These are phyloP conservation scores for Mycena vitilis DNA, from an alignment of 768 basidiomycete genomes.

Conservation along the genomic window DNA sequence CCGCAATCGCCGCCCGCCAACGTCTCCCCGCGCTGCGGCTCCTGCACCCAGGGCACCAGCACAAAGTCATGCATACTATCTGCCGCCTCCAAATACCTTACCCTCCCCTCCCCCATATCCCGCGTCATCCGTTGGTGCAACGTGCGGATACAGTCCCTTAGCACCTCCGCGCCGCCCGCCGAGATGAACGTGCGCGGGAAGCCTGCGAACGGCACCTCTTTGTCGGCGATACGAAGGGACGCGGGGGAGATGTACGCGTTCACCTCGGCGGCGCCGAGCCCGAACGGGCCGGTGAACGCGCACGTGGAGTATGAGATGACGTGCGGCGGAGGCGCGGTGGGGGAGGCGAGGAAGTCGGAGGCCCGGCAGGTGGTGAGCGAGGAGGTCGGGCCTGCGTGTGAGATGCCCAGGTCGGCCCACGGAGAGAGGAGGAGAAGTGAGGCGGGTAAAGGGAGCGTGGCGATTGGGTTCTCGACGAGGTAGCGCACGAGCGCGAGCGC, in stretches of 20 bases:
- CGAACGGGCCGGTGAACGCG: not conserved
- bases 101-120: not conserved
- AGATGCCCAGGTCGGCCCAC: constrained; percentile 54
- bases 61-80: not conserved
- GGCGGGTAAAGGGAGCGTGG: constrained; percentile 57
- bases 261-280: not conserved
- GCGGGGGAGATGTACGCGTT: constrained; percentile 2
- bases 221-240: not conserved
- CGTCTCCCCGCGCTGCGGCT: not conserved
- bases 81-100: not conserved
- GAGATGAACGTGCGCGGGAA: constrained; percentile 1
- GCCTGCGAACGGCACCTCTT: not conserved
- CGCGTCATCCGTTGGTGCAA: not conserved
- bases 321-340: not conserved
- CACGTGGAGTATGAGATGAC: not conserved
- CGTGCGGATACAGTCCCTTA: not conserved
- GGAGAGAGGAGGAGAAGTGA: constrained; percentile 67
- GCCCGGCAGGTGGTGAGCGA: not conserved
- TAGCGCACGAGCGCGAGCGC: constrained; percentile 72
- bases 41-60: not conserved
- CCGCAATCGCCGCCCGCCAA: not conserved
- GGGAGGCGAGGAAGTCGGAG: not conserved
- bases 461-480: constrained; percentile 59
- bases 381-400: not conserved
- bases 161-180: not conserved